Percentiles rank a stretch among this genome's conserved stretches.
phyloP scores from a whole-genome alignment of 1,284 basidiomycete genomes.

The Apiotrichum domesticum region DNA sequence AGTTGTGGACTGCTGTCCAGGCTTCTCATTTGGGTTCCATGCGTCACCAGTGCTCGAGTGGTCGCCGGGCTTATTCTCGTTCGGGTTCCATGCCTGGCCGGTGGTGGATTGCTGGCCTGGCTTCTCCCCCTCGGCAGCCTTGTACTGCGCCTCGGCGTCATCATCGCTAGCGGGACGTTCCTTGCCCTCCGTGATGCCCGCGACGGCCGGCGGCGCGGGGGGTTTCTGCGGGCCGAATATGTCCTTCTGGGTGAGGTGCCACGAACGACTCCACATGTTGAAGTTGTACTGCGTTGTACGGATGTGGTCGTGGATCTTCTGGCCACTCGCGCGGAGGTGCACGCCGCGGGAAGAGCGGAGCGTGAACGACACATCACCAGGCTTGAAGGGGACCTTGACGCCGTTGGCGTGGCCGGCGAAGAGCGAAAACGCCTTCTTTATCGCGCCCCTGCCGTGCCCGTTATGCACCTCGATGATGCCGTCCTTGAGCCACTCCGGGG shows the following conservation, averaged over 20 bases:
- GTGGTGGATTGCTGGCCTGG: too few species aligned
- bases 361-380: slow-evolving; percentile 34
- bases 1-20: too few species aligned
- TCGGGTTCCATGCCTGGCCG: too few species aligned
- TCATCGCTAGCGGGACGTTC: too few species aligned
- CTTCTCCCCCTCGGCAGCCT: too few species aligned
- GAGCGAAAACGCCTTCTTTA: slow-evolving; percentile 1
- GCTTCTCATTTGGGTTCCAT: too few species aligned
- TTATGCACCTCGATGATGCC: slow-evolving; percentile 19
- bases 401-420: slow-evolving; percentile 22
- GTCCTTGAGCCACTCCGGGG: slow-evolving; percentile 10
- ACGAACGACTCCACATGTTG: slow-evolving; percentile 44
- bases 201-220: not conserved
- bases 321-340: slow-evolving; percentile 29
- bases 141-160: too few species aligned
- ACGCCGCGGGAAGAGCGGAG: slow-evolving; percentile 17
- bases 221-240: too few species aligned
- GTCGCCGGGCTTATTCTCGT: too few species aligned
- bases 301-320: slow-evolving; percentile 13
- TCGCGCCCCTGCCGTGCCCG: slow-evolving; percentile 5
- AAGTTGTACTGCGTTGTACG: slow-evolving; percentile 35
- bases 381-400: slow-evolving; percentile 27
- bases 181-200: too few species aligned
- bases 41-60: too few species aligned
- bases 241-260: slow-evolving; percentile 8